These are phyloP conservation scores for Diplosphaera chodatii DNA, from an alignment of 139 green algal genomes.

Conservation along the genomic window DNA sequence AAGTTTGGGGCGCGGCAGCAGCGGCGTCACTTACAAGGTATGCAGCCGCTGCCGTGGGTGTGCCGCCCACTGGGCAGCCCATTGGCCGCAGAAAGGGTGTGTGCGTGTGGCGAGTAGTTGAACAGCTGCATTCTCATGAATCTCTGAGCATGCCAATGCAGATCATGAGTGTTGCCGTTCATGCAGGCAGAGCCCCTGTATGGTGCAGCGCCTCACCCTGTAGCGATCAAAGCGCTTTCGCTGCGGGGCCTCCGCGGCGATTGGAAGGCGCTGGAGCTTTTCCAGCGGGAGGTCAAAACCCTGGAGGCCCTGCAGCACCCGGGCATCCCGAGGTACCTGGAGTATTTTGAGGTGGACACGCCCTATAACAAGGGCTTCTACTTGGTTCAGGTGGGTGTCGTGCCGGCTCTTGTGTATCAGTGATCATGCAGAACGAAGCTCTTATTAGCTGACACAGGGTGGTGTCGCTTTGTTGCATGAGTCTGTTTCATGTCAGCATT, in stretches of 20 bases:
- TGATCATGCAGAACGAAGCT: too few species aligned
- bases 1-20: constrained; percentile 58
- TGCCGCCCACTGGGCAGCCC: too few species aligned
- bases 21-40: constrained; percentile 63
- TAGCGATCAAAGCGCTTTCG: constrained; percentile 75
- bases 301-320: constrained; percentile 44
- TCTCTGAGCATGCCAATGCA: too few species aligned
- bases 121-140: too few species aligned
- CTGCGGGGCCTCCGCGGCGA: constrained; percentile 45
- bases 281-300: constrained; percentile 76
- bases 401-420: too few species aligned
- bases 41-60: too few species aligned
- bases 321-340: constrained; percentile 76
- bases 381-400: constrained; percentile 80
- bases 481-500: too few species aligned
- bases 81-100: too few species aligned
- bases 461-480: too few species aligned
- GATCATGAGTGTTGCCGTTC: too few species aligned
- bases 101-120: too few species aligned
- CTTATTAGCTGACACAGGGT: too few species aligned
- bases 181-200: constrained; percentile 8
- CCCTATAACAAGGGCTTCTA: constrained; percentile 69
- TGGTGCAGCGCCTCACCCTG: constrained; percentile 16
- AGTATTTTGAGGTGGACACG: constrained; percentile 86
- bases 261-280: constrained; percentile 93